A percentile compares a stretch with the other conserved stretches of the same genome.
These are phyloP conservation scores for Aspergillus sp. DNA, from an alignment of 2,329 filamentous ascomycete genomes.

Conservation along the genomic window DNA sequence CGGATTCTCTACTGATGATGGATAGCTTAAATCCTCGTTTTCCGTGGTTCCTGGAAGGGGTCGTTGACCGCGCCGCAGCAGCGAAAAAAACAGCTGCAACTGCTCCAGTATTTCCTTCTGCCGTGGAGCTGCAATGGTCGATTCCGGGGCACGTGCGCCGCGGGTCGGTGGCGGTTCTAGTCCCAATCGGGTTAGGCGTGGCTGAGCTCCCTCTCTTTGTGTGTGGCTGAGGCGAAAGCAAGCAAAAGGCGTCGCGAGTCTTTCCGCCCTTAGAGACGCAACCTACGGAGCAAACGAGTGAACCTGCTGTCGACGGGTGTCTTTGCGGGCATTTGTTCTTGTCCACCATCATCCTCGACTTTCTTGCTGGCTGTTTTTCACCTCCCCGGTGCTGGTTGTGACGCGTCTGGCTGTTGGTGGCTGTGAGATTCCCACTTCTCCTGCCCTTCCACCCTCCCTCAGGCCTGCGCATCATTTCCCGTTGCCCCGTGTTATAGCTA, in stretches of 20 bases:
- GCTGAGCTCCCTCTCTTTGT: background rate
- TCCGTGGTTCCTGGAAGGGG: too few species aligned
- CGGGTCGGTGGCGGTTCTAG: background rate
- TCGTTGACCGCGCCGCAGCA: too few species aligned
- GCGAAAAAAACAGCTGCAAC: too few species aligned
- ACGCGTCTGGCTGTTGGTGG: slow-evolving; percentile 1
- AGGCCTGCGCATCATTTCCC: too few species aligned
- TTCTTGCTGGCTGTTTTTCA: background rate
- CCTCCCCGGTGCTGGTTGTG: background rate
- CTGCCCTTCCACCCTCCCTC: too few species aligned
- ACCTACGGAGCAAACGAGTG: background rate
- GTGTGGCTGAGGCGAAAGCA: background rate
- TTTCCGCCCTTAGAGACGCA: background rate
- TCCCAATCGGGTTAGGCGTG: background rate
- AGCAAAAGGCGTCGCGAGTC: background rate
- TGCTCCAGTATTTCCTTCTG: too few species aligned
- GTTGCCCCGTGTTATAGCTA: too few species aligned
- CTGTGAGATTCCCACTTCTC: background rate
- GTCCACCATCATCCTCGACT: background rate
- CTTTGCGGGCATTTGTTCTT: background rate
- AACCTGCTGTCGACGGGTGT: background rate
- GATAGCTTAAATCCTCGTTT: too few species aligned
- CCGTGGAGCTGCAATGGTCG: too few species aligned
- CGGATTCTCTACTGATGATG: too few species aligned
- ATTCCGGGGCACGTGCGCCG: background rate